phyloP scores from a whole-genome alignment of 2,329 filamentous ascomycete genomes.

The Neofusicoccum sp. region DNA sequence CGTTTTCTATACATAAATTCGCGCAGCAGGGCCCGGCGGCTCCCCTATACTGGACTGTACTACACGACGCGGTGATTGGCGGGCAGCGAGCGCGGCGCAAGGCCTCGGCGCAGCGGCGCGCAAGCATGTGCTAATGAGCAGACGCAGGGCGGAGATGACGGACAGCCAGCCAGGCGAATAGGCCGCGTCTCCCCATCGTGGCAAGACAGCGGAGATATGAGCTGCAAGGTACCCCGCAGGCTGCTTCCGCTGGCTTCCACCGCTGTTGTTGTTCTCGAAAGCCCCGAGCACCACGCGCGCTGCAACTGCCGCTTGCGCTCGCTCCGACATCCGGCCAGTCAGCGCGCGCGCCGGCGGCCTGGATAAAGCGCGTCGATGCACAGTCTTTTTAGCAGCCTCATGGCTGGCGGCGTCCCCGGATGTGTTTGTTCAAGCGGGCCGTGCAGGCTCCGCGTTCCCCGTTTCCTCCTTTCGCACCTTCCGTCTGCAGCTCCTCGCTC shows the following conservation, averaged over 20 bases:
- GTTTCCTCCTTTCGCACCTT: slow-evolving; percentile 7
- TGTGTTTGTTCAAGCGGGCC: background rate
- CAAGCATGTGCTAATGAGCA: slow-evolving; percentile 7
- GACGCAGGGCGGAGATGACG: slow-evolving; percentile 6
- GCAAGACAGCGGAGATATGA: background rate
- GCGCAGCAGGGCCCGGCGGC: background rate
- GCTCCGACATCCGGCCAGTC: slow-evolving; percentile 8
- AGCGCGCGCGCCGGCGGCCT: background rate
- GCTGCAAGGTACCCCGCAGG: slow-evolving; percentile 7
- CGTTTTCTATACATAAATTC: background rate
- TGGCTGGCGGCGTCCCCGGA: background rate
- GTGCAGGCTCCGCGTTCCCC: background rate
- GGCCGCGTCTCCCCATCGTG: background rate
- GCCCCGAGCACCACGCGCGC: background rate
- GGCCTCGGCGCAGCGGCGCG: background rate
- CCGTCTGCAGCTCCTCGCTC: slow-evolving; percentile 3
- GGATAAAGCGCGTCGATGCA: background rate
- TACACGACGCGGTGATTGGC: background rate
- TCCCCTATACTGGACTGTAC: background rate
- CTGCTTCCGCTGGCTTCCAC: background rate
- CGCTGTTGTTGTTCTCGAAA: too few species aligned
- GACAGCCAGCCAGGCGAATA: background rate
- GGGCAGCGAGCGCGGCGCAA: background rate
- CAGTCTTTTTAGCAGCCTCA: slow-evolving; percentile 1
- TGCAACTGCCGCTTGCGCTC: background rate